A percentile compares a stretch with the other conserved stretches of the same genome.
These are phyloP conservation scores for Craterostigma plantagineum DNA, from an alignment of 257 asterid species.

Conservation along the genomic window DNA sequence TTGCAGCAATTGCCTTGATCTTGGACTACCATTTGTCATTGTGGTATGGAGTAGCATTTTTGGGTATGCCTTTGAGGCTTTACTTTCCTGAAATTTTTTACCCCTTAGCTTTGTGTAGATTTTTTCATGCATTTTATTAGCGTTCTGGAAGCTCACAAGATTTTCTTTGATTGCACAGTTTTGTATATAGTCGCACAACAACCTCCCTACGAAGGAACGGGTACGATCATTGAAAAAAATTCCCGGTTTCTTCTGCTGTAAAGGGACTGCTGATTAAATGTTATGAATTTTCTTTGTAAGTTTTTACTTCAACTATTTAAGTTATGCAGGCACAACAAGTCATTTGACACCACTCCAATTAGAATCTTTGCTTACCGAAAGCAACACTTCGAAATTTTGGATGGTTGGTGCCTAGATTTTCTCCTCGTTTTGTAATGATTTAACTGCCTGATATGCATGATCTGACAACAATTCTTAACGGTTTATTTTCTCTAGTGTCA, in stretches of 20 bases:
- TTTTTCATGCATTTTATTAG: not conserved
- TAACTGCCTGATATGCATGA: not conserved
- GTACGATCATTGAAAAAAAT: conserved; percentile 20
- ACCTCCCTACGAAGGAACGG: conserved; percentile 55
- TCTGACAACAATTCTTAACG: not conserved
- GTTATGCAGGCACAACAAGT: conserved; percentile 42
- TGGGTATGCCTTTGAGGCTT: conserved; percentile 36
- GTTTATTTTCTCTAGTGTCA: too few species aligned
- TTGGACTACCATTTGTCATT: conserved; percentile 85
- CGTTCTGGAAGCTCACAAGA: conserved; percentile 6
- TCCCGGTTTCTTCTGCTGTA: too few species aligned
- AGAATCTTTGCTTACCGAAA: conserved; percentile 84
- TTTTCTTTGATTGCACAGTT: conserved; percentile 31
- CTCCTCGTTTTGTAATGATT: conserved; percentile 8
- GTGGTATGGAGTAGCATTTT: conserved; percentile 62
- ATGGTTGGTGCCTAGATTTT: conserved; percentile 65
- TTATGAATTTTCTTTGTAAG: not conserved
- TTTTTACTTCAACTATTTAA: not conserved
- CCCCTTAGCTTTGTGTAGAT: not conserved
- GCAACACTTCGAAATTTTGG: conserved; percentile 66
- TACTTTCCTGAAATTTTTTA: too few species aligned
- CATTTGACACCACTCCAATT: conserved; percentile 80
- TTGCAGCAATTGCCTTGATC: conserved; percentile 56
- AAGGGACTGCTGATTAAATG: conserved; percentile 2
- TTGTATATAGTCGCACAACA: conserved; percentile 55